Evolutionary conservation across 1,284 basidiomycete species (phyloP), one percentile per base, ranked within the genome.

Genomic region (Porogramme epimiltina): DNA sequence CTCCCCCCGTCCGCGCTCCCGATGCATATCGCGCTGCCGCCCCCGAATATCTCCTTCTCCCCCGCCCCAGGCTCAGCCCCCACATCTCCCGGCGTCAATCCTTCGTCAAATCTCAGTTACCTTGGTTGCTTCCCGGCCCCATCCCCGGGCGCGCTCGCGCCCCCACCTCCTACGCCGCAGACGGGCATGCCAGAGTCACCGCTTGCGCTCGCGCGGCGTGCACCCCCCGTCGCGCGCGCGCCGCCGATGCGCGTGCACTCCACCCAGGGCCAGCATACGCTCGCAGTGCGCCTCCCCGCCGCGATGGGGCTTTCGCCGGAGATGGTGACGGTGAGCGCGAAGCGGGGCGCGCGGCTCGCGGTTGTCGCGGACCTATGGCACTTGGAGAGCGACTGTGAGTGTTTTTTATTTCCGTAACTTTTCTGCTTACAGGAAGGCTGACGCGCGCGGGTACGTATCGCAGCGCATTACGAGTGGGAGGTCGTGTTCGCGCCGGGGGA

Each of bases 241-340:
- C 51, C 61, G n/a, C 54, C 55, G 18, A 60, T 62, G 59, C 47
- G 42, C 24, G 25, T 60, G 22, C 45, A 42, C 41, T 51, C 58
- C 23, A 57, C 53, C 18, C 15, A 26, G 16, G 26, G 26, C 13
- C 54, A 74, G 74, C 54, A 78, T 76, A 11, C 68, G 3, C 55
- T 62, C 22, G 49, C 49, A 9, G 61, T 59, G 11, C 53, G 38
- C 60, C 61, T 24, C 28, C 63, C 47, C 28, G 62, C 61, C 64
- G 28, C 8, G 28, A 31, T 31, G 28, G 56, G 58, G 28, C 39
- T 62, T 53, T 45, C 59, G 47, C 50, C 62, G 56, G 66, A 60
- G 65, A 73, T 62, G 71, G 67, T 56, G 62, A 73, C 62, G n/a
- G 63, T 51, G 19, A 56, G 58, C 51, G 54, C 56, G 49, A 60